These are phyloP conservation scores for Laguncularia racemosa DNA, from an alignment of 345 rosid genomes.

Conservation along the genomic window DNA sequence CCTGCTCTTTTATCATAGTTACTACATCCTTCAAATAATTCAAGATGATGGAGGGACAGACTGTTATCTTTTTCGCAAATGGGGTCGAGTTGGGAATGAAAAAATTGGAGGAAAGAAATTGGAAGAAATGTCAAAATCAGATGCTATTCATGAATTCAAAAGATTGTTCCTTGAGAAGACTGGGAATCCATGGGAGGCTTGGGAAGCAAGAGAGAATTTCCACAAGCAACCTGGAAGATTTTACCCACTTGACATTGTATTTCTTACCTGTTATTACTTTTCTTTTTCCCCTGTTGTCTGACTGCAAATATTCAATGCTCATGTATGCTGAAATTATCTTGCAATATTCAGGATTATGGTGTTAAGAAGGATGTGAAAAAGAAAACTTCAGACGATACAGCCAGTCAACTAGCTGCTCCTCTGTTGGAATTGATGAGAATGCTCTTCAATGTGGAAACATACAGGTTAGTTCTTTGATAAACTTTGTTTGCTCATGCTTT, in stretches of 20 bases:
- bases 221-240: slow-evolving; percentile 82
- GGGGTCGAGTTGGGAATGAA: slow-evolving; percentile 94
- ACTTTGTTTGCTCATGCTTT: slow-evolving; percentile 7
- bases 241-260: slow-evolving; percentile 89
- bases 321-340: slow-evolving; percentile 1
- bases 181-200: slow-evolving; percentile 84
- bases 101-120: slow-evolving; percentile 79
- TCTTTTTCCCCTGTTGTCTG: background rate
- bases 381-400: slow-evolving; percentile 30
- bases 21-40: slow-evolving; percentile 85
- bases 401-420: slow-evolving; percentile 63
- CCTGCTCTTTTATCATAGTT: slow-evolving; percentile 38
- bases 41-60: slow-evolving; percentile 79
- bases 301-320: background rate
- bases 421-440: slow-evolving; percentile 73
- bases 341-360: slow-evolving; percentile 72
- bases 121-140: slow-evolving; percentile 71
- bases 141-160: slow-evolving; percentile 35
- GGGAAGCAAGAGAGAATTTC: slow-evolving; percentile 76
- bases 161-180: slow-evolving; percentile 58
- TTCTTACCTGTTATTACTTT: slow-evolving; percentile 5
- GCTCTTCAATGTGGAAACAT: slow-evolving; percentile 90
- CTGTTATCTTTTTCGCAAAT: slow-evolving; percentile 79
- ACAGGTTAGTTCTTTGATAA: slow-evolving; percentile 34
- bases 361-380: slow-evolving; percentile 53